Percentiles rank a stretch among this genome's conserved stretches.
Evolutionary conservation across 177 flowering plant species (phyloP).

Genomic region (Vitis hybrid): DNA sequence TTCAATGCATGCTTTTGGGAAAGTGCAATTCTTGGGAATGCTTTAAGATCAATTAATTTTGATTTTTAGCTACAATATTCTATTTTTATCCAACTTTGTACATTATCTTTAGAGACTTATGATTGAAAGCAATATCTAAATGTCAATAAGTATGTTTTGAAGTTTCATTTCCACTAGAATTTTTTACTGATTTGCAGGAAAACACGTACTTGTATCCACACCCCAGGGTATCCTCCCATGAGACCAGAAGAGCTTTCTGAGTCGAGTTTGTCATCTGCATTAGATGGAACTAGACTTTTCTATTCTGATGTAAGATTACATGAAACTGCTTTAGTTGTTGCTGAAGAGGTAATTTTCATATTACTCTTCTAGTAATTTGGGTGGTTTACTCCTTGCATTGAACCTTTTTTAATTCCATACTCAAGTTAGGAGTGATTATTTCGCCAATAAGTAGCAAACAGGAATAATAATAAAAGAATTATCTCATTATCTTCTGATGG

Average conservation of each 20-base stretch:
- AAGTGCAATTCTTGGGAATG: too few species aligned
- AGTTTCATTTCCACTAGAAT: conserved; percentile 3
- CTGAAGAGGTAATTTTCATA: conserved; percentile 54
- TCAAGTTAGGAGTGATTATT: too few species aligned
- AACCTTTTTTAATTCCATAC: too few species aligned
- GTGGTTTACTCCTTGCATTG: too few species aligned
- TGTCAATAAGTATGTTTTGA: background rate
- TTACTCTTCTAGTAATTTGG: background rate
- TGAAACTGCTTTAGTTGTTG: conserved; percentile 65
- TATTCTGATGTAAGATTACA: conserved; percentile 66
- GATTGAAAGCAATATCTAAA: background rate
- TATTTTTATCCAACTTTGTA: background rate
- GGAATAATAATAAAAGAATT: too few species aligned
- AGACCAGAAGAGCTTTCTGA: conserved; percentile 61
- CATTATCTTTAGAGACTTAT: background rate
- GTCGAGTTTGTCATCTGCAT: conserved; percentile 50
- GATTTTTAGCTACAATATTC: too few species aligned
- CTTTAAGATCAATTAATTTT: too few species aligned
- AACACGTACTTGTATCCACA: conserved; percentile 87
- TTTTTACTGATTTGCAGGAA: conserved; percentile 48
- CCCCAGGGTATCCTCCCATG: conserved; percentile 87
- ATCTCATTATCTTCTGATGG: too few species aligned
- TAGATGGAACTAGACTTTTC: conserved; percentile 58
- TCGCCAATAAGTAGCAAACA: too few species aligned
- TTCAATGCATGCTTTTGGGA: too few species aligned